Base-by-base conservation (phyloP, 1,284 basidiomycete species). In the Phlebopus sp. region DNA sequence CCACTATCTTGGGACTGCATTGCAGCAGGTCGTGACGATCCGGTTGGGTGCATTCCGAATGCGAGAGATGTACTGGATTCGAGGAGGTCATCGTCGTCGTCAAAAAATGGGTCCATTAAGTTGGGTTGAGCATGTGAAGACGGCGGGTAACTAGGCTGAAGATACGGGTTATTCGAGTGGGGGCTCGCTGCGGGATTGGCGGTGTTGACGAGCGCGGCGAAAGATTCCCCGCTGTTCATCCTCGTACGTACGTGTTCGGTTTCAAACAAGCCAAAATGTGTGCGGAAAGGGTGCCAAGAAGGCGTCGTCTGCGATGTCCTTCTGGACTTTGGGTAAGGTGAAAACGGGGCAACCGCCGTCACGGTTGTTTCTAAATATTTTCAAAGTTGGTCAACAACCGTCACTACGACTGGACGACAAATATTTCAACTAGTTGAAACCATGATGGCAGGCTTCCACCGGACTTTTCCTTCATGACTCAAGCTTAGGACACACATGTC, bases 41-140 rank as follows among this genome's bases (percentile, higher is more conserved):
- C 82, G 82, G 68, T 85, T 82, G 17, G 81, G 80, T 27, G 73
- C 58, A 54, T 81, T 74, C 44, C 14, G 21, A 46, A 42, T 10
- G 50, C 62, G 59, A 23, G 23, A 10, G 37, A 31, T 1, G 13
- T 34, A 2, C 11, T 35, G 42, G 42, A 59, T 31, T 42, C 49
- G 1, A 61, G 52, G 14, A 64, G 58, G 52, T 82, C 82, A 55
- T 89, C 86, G 53, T 86, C 84, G 61, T 90, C 87, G 67, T 87
- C 84, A 65, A 90, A 90, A 67, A 90, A 90, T 2, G 87, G 86
- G 66, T 90, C 86, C 66, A 90, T 71, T 46, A 76, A 69, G 56
- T 51, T 43, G 38, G 23, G 52, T 41, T 46, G 54, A 42, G 49
- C 70, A 66, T 73, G 72, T 17, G 68, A 61, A 23, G 51, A 14